Evolutionary conservation across 2,329 filamentous ascomycete species (phyloP).

Genomic region (Furcasterigmium furcatum): DNA sequence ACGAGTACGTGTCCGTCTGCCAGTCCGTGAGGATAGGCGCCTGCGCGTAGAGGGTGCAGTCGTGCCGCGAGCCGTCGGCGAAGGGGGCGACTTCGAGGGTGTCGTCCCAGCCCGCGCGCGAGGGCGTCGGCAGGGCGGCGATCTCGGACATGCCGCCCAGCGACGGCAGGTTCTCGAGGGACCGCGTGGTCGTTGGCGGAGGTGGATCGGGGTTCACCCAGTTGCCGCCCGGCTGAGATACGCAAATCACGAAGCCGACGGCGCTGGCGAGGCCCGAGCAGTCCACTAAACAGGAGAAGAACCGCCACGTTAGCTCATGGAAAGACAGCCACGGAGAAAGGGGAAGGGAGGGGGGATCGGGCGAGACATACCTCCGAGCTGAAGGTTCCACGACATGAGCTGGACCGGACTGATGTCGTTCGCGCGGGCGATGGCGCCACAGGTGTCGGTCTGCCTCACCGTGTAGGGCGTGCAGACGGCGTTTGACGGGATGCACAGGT

Average conservation of each 20-base stretch:
- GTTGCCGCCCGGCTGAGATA: not conserved
- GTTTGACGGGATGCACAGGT: not conserved
- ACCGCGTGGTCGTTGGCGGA: not conserved
- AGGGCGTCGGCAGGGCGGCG: not conserved
- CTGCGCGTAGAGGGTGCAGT: not conserved
- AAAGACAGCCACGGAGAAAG: not conserved
- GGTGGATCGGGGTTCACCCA: not conserved
- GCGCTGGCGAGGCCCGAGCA: not conserved
- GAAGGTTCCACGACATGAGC: slow-evolving; percentile 21
- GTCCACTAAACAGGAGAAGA: too few relatives aligned
- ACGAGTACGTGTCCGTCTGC: not conserved
- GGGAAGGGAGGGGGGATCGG: not conserved
- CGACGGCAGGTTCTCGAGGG: not conserved
- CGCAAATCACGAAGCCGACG: not conserved
- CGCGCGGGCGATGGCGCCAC: slow-evolving; percentile 2
- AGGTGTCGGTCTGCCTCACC: slow-evolving; percentile 4
- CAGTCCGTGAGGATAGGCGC: not conserved
- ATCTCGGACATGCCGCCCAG: not conserved
- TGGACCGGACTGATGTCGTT: not conserved
- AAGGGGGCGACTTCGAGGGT: not conserved
- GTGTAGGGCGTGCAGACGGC: slow-evolving; percentile 1
- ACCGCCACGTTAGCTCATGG: not conserved
- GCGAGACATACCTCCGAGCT: not conserved
- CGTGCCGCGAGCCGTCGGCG: not conserved
- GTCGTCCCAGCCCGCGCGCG: not conserved